Percentiles rank a stretch among this genome's conserved stretches.
These are phyloP conservation scores for Penicillium psychrosexuale DNA, from an alignment of 2,329 filamentous ascomycete species.

Conservation along the genomic window DNA sequence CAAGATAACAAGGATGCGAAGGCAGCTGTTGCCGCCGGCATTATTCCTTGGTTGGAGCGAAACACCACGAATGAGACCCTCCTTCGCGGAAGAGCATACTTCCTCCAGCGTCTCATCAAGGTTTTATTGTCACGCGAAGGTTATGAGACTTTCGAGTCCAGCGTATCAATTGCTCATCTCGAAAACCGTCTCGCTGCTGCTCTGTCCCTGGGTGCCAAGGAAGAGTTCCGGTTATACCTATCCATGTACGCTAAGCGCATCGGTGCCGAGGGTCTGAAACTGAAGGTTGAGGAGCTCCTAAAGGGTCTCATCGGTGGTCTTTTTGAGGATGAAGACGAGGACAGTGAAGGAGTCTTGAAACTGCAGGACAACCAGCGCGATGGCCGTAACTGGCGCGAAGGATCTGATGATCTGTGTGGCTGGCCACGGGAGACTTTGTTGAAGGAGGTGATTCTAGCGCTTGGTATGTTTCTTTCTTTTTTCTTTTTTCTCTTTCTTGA, in stretches of 20 bases:
- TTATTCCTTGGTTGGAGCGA: slow-evolving; percentile 88
- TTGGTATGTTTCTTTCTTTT: slow-evolving; percentile 60
- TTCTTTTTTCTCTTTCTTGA: not conserved
- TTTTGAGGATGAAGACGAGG: slow-evolving; percentile 54
- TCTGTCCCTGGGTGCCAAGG: slow-evolving; percentile 75
- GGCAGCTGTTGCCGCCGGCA: slow-evolving; percentile 73
- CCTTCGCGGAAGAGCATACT: slow-evolving; percentile 86
- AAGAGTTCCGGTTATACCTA: slow-evolving; percentile 93
- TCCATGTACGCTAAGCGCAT: slow-evolving; percentile 97
- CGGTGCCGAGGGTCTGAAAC: slow-evolving; percentile 79
- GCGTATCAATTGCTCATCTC: slow-evolving; percentile 87
- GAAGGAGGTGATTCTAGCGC: slow-evolving; percentile 85
- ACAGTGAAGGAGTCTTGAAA: slow-evolving; percentile 36
- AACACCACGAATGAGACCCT: slow-evolving; percentile 93
- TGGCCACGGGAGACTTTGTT: slow-evolving; percentile 86
- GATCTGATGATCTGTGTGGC: slow-evolving; percentile 73
- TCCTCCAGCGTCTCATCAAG: slow-evolving; percentile 88
- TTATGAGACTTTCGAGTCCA: slow-evolving; percentile 86
- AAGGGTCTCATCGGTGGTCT: slow-evolving; percentile 74
- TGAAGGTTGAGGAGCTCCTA: slow-evolving; percentile 90
- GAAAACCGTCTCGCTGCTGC: slow-evolving; percentile 93
- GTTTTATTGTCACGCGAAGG: slow-evolving; percentile 81
- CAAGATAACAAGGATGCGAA: slow-evolving; percentile 50
- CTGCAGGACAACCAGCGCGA: slow-evolving; percentile 38
- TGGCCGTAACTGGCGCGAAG: slow-evolving; percentile 45